Conservation (phyloP, 768 basidiomycete genomes). For the Candolleomyces efflorescens region DNA sequence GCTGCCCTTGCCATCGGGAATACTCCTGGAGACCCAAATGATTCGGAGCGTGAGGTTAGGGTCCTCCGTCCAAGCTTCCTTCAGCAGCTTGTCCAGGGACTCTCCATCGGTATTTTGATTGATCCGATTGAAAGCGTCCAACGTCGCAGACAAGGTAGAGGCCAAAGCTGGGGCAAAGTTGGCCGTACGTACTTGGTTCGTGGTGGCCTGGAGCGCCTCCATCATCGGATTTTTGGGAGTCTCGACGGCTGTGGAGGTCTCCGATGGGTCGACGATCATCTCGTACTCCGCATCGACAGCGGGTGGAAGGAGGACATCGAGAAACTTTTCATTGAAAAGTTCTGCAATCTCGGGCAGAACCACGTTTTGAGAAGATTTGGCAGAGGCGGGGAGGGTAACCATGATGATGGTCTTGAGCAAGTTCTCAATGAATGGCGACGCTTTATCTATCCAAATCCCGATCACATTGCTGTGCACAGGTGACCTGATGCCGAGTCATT, state of each 20-base stretch:
- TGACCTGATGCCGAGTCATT: no score
- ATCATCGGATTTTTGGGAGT: slow-evolving; percentile 46
- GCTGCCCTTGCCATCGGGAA: slow-evolving; percentile 65
- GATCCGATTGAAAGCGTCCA: slow-evolving; percentile 56
- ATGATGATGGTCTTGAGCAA: slow-evolving; percentile 5
- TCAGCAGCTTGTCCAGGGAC: slow-evolving; percentile 32
- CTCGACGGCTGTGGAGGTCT: not conserved
- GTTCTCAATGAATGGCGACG: not conserved
- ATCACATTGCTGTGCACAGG: no score
- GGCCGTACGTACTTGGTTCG: slow-evolving; percentile 42
- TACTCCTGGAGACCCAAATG: slow-evolving; percentile 66
- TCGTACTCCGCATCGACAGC: slow-evolving; percentile 4
- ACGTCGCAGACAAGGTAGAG: slow-evolving; percentile 46
- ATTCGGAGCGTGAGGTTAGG: slow-evolving; percentile 53
- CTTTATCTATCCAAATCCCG: no score
- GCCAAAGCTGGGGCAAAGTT: slow-evolving; percentile 48
- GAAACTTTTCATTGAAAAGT: slow-evolving; percentile 51
- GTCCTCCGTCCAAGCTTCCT: slow-evolving; percentile 55
- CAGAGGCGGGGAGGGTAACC: slow-evolving; percentile 15
- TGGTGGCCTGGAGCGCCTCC: slow-evolving; percentile 40
- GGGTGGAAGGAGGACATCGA: slow-evolving; percentile 51
- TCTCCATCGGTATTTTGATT: slow-evolving; percentile 16
- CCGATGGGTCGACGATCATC: slow-evolving; percentile 2
- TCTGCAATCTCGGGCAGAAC: slow-evolving; percentile 55
- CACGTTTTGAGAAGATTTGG: slow-evolving; percentile 37